These are phyloP conservation scores for Ophiostoma piceae DNA, from an alignment of 2,329 filamentous ascomycete genomes.

Conservation along the genomic window DNA sequence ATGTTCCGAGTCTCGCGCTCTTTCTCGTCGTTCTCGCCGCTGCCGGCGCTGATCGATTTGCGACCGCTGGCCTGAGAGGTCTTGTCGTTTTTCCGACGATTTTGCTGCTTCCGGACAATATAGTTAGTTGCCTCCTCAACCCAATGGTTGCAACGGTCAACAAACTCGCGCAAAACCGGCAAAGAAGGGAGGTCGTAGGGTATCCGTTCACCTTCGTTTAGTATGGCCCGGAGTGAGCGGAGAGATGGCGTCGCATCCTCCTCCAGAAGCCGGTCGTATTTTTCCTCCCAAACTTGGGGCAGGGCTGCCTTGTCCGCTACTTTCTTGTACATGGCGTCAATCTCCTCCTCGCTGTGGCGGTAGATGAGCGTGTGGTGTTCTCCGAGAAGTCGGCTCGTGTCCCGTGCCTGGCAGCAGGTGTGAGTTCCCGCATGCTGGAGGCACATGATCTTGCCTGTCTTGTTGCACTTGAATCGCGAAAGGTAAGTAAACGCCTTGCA, in stretches of 20 bases:
- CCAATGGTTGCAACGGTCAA: constrained; percentile 95
- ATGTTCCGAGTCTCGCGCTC: constrained; percentile 85
- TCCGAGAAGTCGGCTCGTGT: constrained; percentile 62
- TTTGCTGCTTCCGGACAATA: constrained; percentile 95
- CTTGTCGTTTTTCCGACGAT: constrained; percentile 90
- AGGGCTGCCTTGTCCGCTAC: constrained; percentile 80
- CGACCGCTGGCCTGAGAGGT: constrained; percentile 69
- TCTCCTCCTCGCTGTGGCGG: constrained; percentile 66
- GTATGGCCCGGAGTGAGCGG: constrained; percentile 74
- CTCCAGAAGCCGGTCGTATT: constrained; percentile 77
- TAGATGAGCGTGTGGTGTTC: constrained; percentile 70
- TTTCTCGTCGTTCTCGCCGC: constrained; percentile 40
- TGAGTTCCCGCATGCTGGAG: constrained; percentile 73
- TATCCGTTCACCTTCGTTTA: constrained; percentile 94
- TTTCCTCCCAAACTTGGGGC: constrained; percentile 85
- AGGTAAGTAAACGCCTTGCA: constrained; percentile 92
- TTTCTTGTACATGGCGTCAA: constrained; percentile 63
- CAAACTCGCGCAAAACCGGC: constrained; percentile 76
- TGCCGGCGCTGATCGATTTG: constrained; percentile 55
- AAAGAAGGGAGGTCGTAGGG: constrained; percentile 83
- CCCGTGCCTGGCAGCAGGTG: constrained; percentile 69
- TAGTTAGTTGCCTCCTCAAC: constrained; percentile 95
- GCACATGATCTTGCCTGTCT: constrained; percentile 76
- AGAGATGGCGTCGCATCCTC: constrained; percentile 80
- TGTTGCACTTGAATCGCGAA: constrained; percentile 81